Base-by-base conservation (phyloP, 176 grass and related monocot genomes). In the Triticum urartu region DNA sequence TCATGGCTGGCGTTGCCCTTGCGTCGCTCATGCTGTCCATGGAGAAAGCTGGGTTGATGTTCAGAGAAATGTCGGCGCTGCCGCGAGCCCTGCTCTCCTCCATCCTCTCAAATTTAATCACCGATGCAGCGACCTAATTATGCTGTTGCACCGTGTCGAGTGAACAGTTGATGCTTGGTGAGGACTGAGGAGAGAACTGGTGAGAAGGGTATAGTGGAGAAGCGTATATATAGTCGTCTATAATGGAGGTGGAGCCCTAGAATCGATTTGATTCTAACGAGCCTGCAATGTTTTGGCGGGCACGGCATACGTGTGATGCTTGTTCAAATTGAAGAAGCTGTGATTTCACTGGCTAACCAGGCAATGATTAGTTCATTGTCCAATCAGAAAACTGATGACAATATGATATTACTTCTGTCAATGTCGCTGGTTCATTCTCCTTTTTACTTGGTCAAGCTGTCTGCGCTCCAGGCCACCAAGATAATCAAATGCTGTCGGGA, bases 361-460 rank as follows among this genome's bases (percentile, higher is more conserved):
- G 56, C 52, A 56, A 85, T 59, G 63, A 78, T 40, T 30, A 64
- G 52, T 58, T 58, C 52, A 35, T 36, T 42, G 68, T 9, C 59
- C 11, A 48, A 32, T 47, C 3, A n/a, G 56, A 17, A 9, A 1
- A 22, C 8, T 10, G 8, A 2, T 3, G 0, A 22, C 18, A 22
- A 1, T 47, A 63, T 54, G 36, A 0, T 85, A 54, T 28, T 78
- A 78, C 5, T 28, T 10, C 84, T 59, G 63, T 78, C 76, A 13
- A 8, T 39, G 40, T 67, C 42, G 22, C 72, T 8, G 75, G 14
- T 12, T 50, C 32, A 35, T n/a, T n/a, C 60, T 74, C 9, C 11
- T 56, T 85, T 77, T 85, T 18, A 85, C 73, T 56, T 56, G 72
- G 63, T 85, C 83, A 85, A 64, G 36, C 30, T 26, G 25, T 68